Percentiles rank a stretch among this genome's conserved stretches.
Evolutionary conservation across 108 stramenopile genomes (phyloP).

Genomic region (Poteriospumella lacustris): DNA sequence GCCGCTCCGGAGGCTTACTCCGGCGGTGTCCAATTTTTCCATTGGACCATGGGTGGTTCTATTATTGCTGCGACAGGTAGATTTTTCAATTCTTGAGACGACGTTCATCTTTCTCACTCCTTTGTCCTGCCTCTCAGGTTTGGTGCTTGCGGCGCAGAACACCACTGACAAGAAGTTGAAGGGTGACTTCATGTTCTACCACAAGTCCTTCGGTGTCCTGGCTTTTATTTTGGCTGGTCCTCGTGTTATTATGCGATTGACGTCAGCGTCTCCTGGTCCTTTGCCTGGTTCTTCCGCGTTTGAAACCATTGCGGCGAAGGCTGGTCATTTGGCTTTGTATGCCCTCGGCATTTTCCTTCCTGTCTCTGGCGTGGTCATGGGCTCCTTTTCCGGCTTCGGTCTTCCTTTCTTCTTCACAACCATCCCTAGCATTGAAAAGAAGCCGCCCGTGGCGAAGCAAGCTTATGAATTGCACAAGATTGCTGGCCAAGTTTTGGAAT

Average conservation of each 20-base stretch:
- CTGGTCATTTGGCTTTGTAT: constrained; percentile 61
- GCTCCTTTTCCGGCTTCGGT: constrained; percentile 78
- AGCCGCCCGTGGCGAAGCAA: constrained; percentile 31
- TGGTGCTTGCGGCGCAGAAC: too few species aligned
- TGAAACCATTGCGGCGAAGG: neutral
- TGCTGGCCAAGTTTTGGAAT: constrained; percentile 23
- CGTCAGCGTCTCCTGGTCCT: neutral
- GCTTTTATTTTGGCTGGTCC: constrained; percentile 13
- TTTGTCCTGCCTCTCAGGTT: too few species aligned
- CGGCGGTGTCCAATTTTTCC: too few species aligned
- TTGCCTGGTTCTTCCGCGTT: constrained; percentile 1
- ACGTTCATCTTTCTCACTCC: too few species aligned
- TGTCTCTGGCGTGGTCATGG: constrained; percentile 76
- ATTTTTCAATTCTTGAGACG: too few species aligned
- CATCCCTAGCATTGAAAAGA: constrained; percentile 57
- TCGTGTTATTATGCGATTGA: constrained; percentile 16
- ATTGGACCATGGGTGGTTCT: too few species aligned
- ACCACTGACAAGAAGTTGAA: too few species aligned
- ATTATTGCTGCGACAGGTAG: too few species aligned
- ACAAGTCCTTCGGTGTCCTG: constrained; percentile 32
- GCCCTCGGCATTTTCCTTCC: constrained; percentile 80
- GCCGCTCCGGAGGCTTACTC: too few species aligned
- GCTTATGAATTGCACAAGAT: constrained; percentile 37
- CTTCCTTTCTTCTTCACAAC: constrained; percentile 75
- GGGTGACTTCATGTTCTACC: constrained; percentile 30